Evolutionary conservation across 345 rosid species (phyloP).

Genomic region (Citrus maxima): DNA sequence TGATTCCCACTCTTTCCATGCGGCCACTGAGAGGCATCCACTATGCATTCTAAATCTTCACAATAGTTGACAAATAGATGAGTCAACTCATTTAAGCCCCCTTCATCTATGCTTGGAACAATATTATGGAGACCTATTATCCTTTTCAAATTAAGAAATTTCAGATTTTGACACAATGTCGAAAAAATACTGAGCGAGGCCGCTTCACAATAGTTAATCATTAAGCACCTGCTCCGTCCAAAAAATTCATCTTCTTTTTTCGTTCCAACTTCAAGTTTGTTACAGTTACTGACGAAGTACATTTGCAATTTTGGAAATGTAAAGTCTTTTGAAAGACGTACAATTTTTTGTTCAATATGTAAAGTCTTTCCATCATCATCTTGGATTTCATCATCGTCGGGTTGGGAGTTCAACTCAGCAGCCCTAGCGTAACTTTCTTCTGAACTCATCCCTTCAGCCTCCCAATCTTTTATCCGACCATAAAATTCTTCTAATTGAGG

Average conservation of each 20-base stretch:
- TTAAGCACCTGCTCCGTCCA: no score
- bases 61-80: neutral
- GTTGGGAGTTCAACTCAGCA: no score
- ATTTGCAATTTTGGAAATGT: neutral
- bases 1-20: no score
- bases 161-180: neutral
- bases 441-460: no score
- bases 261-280: no score
- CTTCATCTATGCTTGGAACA: neutral
- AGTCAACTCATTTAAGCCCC: neutral
- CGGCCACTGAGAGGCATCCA: neutral
- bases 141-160: neutral
- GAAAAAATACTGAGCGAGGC: neutral
- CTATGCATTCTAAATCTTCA: neutral
- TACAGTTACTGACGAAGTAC: neutral
- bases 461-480: neutral
- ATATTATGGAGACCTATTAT: neutral
- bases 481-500: neutral
- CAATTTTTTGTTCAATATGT: no score
- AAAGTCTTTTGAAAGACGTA: no score
- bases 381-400: no score
- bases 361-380: no score
- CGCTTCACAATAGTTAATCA: no score
- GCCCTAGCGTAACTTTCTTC: no score
- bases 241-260: no score